These are phyloP conservation scores for Cercospora brassicicola DNA, from an alignment of 2,329 filamentous ascomycete genomes.

Conservation along the genomic window DNA sequence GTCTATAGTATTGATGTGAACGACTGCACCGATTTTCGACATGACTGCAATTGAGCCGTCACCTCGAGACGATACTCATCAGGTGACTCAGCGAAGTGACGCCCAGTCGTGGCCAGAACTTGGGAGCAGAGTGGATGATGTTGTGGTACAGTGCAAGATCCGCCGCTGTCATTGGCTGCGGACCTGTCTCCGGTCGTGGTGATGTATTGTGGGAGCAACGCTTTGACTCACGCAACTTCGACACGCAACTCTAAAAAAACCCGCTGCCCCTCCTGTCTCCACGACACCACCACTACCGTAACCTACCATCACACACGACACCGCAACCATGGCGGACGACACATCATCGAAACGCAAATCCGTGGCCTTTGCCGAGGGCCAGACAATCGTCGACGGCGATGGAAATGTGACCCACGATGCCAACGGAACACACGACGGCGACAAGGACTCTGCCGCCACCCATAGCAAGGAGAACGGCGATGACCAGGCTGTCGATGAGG, in stretches of 20 bases:
- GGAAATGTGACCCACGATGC: conserved; percentile 73
- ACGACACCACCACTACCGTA: neutral
- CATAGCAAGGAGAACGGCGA: conserved; percentile 54
- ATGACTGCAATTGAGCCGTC: neutral
- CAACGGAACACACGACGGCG: conserved; percentile 65
- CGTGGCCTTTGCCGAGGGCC: conserved; percentile 86
- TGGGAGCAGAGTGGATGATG: neutral
- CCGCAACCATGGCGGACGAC: conserved; percentile 56
- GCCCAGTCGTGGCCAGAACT: neutral
- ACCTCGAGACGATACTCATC: neutral
- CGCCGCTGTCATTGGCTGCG: neutral
- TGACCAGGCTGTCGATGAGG: conserved; percentile 38
- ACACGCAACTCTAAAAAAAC: conserved; percentile 2
- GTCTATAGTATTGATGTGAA: neutral
- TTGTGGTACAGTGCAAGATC: neutral
- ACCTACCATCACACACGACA: conserved; percentile 7
- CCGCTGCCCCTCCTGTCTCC: neutral
- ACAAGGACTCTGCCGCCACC: conserved; percentile 78
- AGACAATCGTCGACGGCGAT: conserved; percentile 84
- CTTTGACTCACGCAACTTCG: conserved; percentile 5
- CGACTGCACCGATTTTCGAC: neutral
- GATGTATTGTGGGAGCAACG: neutral
- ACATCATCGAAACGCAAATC: conserved; percentile 76
- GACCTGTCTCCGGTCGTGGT: neutral
- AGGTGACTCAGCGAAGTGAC: neutral